Evolutionary conservation across 805 yeast species (phyloP).

Genomic region (Ogataea corticis): DNA sequence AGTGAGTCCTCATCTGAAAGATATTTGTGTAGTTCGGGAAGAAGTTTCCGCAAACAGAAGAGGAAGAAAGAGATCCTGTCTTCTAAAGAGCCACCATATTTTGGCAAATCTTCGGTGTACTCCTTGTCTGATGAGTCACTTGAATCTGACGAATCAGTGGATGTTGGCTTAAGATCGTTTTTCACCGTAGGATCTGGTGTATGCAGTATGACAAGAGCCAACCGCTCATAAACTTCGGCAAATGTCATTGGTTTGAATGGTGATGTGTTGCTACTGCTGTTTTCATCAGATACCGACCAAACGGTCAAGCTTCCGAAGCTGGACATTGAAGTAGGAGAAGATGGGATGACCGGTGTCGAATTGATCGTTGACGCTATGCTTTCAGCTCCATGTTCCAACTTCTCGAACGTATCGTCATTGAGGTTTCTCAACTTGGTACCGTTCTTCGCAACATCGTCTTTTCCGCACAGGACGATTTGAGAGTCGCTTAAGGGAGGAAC

Average conservation of each 20-base stretch:
- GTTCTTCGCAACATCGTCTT: conserved; percentile 43
- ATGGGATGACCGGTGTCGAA: conserved; percentile 24
- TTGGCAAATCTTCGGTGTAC: conserved; percentile 28
- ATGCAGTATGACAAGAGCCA: conserved; percentile 73
- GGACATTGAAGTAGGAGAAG: conserved; percentile 29
- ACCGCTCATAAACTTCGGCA: conserved; percentile 70
- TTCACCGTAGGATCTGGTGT: conserved; percentile 52
- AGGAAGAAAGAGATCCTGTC: conserved; percentile 70
- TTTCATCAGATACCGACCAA: conserved; percentile 15
- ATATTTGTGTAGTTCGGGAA: conserved; percentile 77
- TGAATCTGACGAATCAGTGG: conserved; percentile 4
- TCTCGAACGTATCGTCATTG: conserved; percentile 35
- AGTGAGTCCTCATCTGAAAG: conserved; percentile 77
- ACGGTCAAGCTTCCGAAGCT: conserved; percentile 25
- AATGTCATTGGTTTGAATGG: conserved; percentile 49
- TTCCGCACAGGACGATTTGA: conserved; percentile 55
- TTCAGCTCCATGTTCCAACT: conserved; percentile 22
- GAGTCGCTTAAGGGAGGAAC: conserved; percentile 62
- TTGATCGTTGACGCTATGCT: conserved; percentile 23
- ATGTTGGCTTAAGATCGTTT: conserved; percentile 19
- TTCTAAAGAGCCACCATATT: conserved; percentile 58
- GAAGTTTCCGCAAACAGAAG: conserved; percentile 54
- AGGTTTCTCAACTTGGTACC: conserved; percentile 38
- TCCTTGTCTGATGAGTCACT: conserved; percentile 19
- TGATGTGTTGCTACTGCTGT: conserved; percentile 2